These are phyloP conservation scores for Lophiotrema nucula DNA, from an alignment of 495 filamentous ascomycete species.

Conservation along the genomic window DNA sequence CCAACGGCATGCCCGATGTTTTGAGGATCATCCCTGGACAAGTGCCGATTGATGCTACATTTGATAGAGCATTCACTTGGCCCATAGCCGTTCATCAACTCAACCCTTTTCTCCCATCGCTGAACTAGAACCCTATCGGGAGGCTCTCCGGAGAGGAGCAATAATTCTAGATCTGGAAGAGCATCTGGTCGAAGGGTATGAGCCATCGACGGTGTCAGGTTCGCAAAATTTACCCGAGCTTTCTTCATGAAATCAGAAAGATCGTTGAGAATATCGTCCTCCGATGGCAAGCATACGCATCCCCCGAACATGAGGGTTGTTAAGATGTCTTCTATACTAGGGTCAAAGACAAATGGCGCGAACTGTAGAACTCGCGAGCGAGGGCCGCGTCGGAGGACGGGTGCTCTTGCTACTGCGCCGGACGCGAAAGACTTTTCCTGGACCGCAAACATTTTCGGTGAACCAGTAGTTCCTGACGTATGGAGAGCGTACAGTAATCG, in stretches of 20 bases:
- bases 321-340: constrained; percentile 51
- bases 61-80: constrained; percentile 15
- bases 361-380: constrained; percentile 52
- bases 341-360: constrained; percentile 55
- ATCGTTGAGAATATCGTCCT: constrained; percentile 50
- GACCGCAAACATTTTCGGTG: constrained; percentile 50
- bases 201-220: constrained; percentile 53
- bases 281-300: constrained; percentile 60
- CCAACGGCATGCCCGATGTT: constrained; percentile 13
- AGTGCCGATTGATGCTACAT: constrained; percentile 5
- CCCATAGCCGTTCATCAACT: constrained; percentile 19
- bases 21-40: background rate
- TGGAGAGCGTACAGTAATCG: constrained; percentile 53
- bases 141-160: constrained; percentile 24
- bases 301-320: constrained; percentile 55
- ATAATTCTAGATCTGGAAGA: constrained; percentile 18
- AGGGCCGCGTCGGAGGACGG: constrained; percentile 39
- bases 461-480: constrained; percentile 52
- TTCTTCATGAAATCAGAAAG: constrained; percentile 48
- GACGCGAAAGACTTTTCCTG: constrained; percentile 50
- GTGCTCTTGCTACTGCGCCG: constrained; percentile 46
- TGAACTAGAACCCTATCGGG: constrained; percentile 9
- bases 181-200: constrained; percentile 19
- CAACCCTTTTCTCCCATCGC: constrained; percentile 14
- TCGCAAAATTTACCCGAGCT: constrained; percentile 50